These are phyloP conservation scores for Pinguiococcus pyrenoidosus DNA, from an alignment of 108 stramenopile species.

Conservation along the genomic window DNA sequence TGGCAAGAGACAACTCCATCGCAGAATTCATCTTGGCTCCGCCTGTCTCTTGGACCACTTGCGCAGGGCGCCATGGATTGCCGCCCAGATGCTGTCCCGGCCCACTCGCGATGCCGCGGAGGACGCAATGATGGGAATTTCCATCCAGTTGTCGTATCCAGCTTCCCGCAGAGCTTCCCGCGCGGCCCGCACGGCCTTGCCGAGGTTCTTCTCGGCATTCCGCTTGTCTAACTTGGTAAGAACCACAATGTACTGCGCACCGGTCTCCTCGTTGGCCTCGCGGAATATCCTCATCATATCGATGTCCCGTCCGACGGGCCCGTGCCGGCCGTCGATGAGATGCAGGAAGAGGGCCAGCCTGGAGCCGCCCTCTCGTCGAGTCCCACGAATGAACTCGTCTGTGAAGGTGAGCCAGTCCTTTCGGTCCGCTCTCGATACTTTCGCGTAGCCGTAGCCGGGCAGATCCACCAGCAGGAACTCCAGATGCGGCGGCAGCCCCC, in stretches of 20 bases:
- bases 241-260: slow-evolving; percentile 55
- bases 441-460: slow-evolving; percentile 85
- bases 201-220: slow-evolving; percentile 57
- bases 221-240: slow-evolving; percentile 87
- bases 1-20: too few species aligned
- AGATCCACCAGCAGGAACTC: slow-evolving; percentile 78
- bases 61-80: too few species aligned
- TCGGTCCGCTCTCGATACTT: slow-evolving; percentile 23
- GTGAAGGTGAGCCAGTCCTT: neutral
- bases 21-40: too few species aligned
- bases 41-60: too few species aligned
- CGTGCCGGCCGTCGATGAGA: slow-evolving; percentile 75
- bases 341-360: slow-evolving; percentile 70
- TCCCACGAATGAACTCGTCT: slow-evolving; percentile 16
- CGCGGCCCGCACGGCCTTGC: slow-evolving; percentile 50
- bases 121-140: too few species aligned
- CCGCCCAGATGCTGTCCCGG: too few species aligned
- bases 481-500: slow-evolving; percentile 44
- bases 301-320: slow-evolving; percentile 70
- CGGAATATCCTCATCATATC: slow-evolving; percentile 67
- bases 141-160: too few species aligned
- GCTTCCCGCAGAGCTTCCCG: slow-evolving; percentile 44
- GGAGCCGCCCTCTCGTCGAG: slow-evolving; percentile 51
- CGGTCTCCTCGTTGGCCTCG: slow-evolving; percentile 7
- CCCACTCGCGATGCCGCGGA: too few species aligned